Evolutionary conservation across 2,329 filamentous ascomycete genomes (phyloP).

Genomic region (Exutisphaerella laricina): DNA sequence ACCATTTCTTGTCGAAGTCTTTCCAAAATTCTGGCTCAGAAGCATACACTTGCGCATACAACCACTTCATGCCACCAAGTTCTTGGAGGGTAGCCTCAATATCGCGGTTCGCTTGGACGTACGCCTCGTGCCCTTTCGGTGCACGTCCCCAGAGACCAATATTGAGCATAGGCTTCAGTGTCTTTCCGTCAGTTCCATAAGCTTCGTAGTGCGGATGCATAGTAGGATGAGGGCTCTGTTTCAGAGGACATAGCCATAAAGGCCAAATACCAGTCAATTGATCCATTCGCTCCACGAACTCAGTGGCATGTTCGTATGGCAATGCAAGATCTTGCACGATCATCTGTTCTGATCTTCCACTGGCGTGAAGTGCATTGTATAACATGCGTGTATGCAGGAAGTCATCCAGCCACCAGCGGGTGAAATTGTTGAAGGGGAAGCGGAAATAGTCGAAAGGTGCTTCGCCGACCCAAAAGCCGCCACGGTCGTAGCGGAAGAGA

Average conservation of each 20-base stretch:
- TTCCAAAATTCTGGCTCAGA: conserved; percentile 64
- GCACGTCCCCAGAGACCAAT: conserved; percentile 66
- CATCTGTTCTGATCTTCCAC: conserved; percentile 40
- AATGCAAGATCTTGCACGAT: conserved; percentile 59
- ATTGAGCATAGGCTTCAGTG: conserved; percentile 40
- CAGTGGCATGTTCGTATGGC: conserved; percentile 46
- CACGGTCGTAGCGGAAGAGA: conserved; percentile 57
- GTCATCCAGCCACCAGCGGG: conserved; percentile 53
- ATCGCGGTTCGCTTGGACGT: conserved; percentile 62
- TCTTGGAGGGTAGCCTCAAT: conserved; percentile 63
- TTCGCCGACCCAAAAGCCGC: conserved; percentile 57
- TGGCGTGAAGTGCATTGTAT: conserved; percentile 53
- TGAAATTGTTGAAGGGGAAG: conserved; percentile 53
- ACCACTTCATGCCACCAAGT: conserved; percentile 74
- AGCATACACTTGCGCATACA: conserved; percentile 85
- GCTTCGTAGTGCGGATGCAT: conserved; percentile 1
- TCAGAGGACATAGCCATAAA: conserved; percentile 53
- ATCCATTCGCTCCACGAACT: conserved; percentile 50
- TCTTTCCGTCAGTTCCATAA: not conserved
- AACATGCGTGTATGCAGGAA: conserved; percentile 57
- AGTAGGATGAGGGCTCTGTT: not conserved
- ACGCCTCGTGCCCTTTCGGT: conserved; percentile 41
- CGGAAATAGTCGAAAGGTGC: conserved; percentile 56
- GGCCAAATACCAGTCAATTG: conserved; percentile 47
- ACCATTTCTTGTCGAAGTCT: conserved; percentile 53